These are phyloP conservation scores for Gossypioides kirkii DNA, from an alignment of 345 rosid species.

Conservation along the genomic window DNA sequence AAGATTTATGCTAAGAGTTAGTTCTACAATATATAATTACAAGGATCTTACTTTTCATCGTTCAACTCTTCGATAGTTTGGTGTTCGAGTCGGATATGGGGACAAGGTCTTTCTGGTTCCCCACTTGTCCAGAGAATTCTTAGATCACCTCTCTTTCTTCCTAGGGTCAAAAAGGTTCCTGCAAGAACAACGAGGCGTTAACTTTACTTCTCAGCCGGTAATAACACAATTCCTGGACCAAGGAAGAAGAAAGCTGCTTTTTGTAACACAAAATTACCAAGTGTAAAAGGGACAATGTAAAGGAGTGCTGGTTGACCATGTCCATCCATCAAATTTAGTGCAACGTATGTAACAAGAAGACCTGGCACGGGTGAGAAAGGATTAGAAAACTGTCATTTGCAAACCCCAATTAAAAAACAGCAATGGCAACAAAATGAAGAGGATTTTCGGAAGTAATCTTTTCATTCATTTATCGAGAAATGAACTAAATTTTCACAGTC, in stretches of 20 bases:
- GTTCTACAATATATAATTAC: constrained; percentile 13
- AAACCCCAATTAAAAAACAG: not conserved
- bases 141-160: constrained; percentile 68
- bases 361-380: constrained; percentile 32
- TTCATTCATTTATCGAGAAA: not conserved
- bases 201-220: not conserved
- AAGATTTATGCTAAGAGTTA: not conserved
- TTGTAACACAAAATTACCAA: constrained; percentile 42
- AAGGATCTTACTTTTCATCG: constrained; percentile 10
- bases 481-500: not conserved
- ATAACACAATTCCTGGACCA: not conserved
- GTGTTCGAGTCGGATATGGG: constrained; percentile 42
- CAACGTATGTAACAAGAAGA: constrained; percentile 87
- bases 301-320: constrained; percentile 93
- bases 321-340: constrained; percentile 87
- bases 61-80: constrained; percentile 20
- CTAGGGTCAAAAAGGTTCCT: constrained; percentile 73
- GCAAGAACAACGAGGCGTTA: constrained; percentile 14
- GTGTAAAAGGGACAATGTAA: constrained; percentile 89
- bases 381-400: not conserved
- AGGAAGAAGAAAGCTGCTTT: not conserved
- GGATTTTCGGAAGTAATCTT: not conserved
- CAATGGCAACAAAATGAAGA: not conserved
- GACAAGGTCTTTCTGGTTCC: constrained; percentile 72
- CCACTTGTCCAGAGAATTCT: constrained; percentile 73